Evolutionary conservation across 75 land plant genomes (phyloP), one percentile per base, ranked within the genome.

Genomic region (Pinus taeda): DNA sequence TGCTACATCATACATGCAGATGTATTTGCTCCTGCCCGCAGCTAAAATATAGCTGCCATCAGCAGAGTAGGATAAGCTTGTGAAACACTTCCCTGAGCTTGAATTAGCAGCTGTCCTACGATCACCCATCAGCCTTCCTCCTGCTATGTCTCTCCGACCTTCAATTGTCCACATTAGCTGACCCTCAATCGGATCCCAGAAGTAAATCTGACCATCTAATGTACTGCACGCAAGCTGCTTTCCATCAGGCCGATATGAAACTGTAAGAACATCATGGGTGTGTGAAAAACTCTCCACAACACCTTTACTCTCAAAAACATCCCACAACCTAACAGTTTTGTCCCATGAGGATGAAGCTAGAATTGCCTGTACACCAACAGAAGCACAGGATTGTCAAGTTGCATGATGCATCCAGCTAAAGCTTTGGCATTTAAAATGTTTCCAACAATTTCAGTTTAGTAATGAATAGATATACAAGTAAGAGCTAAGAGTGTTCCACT

Each of bases 301-400:
- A 59, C 95, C 99, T 85, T 94, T 96, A 36, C 95, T 94, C 75
- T 90, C 90, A 87, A 93, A 92, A 17, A 96, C 90, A 85, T 94
- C 93, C 99, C 95, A 94, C 59, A 94, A 75, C 17, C 92, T 79
- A 37, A 96, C 95, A 75, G 93, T 92, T 80, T 89, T 96, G 78
- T 96, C 99, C 99, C 99, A 96, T 30, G 99, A 96, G 22, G 99
- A 94, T 56, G 99, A 96, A 72, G 99, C 99, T 36, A 96, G 78
- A 45, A 87, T 75, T 78, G 87, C 89, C 97, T 92, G 78, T 59
- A 76, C 11, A 59, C 60, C 66, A 71, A 24, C 20, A 45, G 20
- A 22, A 77, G 45, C 15, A 69, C 22, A 1, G 42, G 13, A 69
- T 69, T 69, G 22, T 69, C 72, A 69, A 69, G 21, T 37, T 69